phyloP scores from a whole-genome alignment of 306 rosid genomes.

The Alnus rubra region DNA sequence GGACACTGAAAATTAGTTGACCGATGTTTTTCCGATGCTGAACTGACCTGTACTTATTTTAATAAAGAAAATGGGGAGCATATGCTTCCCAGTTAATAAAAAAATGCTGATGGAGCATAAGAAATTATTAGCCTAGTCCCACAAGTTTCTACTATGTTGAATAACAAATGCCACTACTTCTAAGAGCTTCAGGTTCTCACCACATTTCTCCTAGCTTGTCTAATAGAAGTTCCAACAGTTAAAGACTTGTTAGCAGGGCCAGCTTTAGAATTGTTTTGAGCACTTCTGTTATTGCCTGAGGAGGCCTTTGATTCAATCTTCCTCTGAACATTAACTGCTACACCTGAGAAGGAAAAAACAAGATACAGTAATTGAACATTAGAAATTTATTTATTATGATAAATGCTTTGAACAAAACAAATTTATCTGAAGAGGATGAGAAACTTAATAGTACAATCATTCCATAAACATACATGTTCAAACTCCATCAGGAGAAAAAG shows the following conservation, averaged over 20 bases:
- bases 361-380: not conserved
- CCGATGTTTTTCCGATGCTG: conserved; percentile 37
- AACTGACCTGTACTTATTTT: conserved; percentile 44
- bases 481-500: not conserved
- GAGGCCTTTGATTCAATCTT: conserved; percentile 32
- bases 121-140: not conserved
- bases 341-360: conserved; percentile 27
- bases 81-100: conserved; percentile 24
- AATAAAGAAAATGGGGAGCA: conserved; percentile 19
- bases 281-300: conserved; percentile 32
- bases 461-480: not conserved
- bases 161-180: conserved; percentile 18
- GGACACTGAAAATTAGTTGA: conserved; percentile 28
- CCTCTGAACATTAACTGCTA: conserved; percentile 44
- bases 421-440: not conserved
- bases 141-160: not conserved
- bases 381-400: not conserved
- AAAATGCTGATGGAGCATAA: not conserved
- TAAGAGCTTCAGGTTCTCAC: conserved; percentile 51
- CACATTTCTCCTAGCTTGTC: conserved; percentile 51
- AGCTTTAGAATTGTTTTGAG: conserved; percentile 38
- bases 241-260: conserved; percentile 40
- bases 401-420: not conserved
- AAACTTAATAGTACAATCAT: not conserved
- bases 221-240: conserved; percentile 43